Base-by-base conservation (phyloP, 345 rosid genomes). In the Mangifera indica region DNA sequence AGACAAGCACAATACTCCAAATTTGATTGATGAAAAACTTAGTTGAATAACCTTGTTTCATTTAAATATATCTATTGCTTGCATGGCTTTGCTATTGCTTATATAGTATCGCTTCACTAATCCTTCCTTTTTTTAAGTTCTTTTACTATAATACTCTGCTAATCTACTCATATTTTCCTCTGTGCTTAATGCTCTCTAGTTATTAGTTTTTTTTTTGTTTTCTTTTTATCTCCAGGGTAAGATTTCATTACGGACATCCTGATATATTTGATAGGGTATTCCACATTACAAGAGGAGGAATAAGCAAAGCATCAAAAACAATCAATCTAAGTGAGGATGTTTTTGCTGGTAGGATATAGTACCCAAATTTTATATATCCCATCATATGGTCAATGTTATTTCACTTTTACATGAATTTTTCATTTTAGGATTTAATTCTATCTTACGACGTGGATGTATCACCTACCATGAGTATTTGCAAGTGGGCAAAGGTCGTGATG, bases 401-500 rank as follows among this genome's bases (percentile, higher is more conserved):
- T 71, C 40, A 55, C n/a, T 60, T 2, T 75, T 73, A 62, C 66
- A 58, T 59, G 53, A 57, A 51, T 78, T 71, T 59, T 67, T 70
- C 72, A n/a, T 4, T 76, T 17, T 78, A 94, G 97, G 97, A 76
- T 94, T 85, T 68, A 94, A 92, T 78, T 84, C 91, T 63, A 92
- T 89, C 32, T 64, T 91, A 66, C 79, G 98, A 62, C 88, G 88
- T 45, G 98, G 98, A 79, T 87, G 84, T 69, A 79, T 92, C 78
- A 86, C 92, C 21, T 92, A 90, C 80, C 93, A 87, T 14, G 98
- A 94, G 83, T 94, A 94, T 74, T 77, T 94, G 65, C 97, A 94
- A 87, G 95, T 94, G 67, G 98, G 98, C 49, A 94, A 94, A 83
- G 98, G 98, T 68, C 98, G 98, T 71, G 98, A 94, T 59, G 98